Conservation (phyloP, 306 rosid genomes). For the Oxytropis ochrocephala region DNA sequence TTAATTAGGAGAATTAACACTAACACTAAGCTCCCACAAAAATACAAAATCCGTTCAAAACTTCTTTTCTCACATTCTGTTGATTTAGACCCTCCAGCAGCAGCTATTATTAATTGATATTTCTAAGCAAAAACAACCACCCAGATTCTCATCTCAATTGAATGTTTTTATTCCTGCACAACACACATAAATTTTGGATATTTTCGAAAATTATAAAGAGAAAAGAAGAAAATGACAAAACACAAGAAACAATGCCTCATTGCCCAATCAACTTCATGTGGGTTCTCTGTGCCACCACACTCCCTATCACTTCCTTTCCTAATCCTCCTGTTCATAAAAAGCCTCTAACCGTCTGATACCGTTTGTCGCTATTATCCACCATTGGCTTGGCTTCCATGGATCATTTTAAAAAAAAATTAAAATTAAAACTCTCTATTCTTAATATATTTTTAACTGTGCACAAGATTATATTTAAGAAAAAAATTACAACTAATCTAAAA, state of each 20-base stretch:
- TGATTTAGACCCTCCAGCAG: slow-evolving; percentile 32
- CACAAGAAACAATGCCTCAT: slow-evolving; percentile 21
- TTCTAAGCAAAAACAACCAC: neutral
- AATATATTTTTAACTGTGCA: slow-evolving; percentile 25
- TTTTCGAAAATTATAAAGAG: slow-evolving; percentile 10
- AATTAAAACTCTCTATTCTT: slow-evolving; percentile 15
- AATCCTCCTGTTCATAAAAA: slow-evolving; percentile 43
- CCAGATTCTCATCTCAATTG: neutral
- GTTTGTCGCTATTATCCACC: slow-evolving; percentile 40
- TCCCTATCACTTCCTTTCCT: slow-evolving; percentile 30
- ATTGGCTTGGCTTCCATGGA: neutral
- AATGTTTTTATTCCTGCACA: neutral
- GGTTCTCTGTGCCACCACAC: slow-evolving; percentile 29
- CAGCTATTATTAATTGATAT: neutral
- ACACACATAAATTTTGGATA: neutral
- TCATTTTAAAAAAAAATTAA: neutral
- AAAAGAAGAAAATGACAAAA: slow-evolving; percentile 20
- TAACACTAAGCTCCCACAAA: slow-evolving; percentile 24
- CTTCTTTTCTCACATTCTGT: neutral
- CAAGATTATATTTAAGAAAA: slow-evolving; percentile 13
- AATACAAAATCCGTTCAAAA: neutral
- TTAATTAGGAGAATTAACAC: neutral
- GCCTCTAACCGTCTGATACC: slow-evolving; percentile 53
- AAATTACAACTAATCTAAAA: slow-evolving; percentile 43
- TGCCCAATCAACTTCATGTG: slow-evolving; percentile 26